Base-by-base conservation (phyloP, 2,329 filamentous ascomycete genomes). In the Ceratocystis harringtonii region DNA sequence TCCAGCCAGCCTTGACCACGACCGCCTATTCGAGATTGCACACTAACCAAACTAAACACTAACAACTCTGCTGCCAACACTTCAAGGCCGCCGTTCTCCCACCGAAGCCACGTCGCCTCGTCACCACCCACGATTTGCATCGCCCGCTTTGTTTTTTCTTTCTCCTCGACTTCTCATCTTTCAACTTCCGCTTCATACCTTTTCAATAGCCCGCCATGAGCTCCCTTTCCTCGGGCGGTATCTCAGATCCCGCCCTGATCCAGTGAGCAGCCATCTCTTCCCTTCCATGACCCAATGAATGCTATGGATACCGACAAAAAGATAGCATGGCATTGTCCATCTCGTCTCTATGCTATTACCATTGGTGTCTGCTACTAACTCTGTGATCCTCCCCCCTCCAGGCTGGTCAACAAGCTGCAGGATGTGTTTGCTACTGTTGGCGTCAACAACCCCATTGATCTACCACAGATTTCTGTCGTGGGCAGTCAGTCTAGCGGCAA, bases 371-470 rank as follows among this genome's bases (percentile, higher is more conserved):
- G 52, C 63, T 65, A 44, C 63, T 71, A 67, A 70, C 69, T 67
- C 44, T 61, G 8, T 68, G 1, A 28, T 28, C 15, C 30, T 60
- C 48, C 36, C 64, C 3, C 69, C 65, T 71, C 65, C 71, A 87
- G 84, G 73, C 88, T 97, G 71, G 94, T 99, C 75, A 99, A 99
- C 82, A 97, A 95, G 81, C 86, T 99, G 61, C 94, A 99, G 76
- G 94, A 99, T 90, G 94, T 99, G 71, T 99, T 99, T 75, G 88
- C 92, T 69, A 97, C 94, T 52, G 94, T 99, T 71, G 94, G 94
- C 71, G 94, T 97, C 73, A 94, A 96, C 84, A 99, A 99, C 78
- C 94, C 94, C 69, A 99, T 99, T 81, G 94, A 99, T 80, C 79
- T 99, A 69, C 94, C 94, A 65, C 94, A 99, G 80, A 99, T 99